Percentiles rank a stretch among this genome's conserved stretches.
Evolutionary conservation across 768 basidiomycete species (phyloP).

Genomic region (Paxillus ammoniavirescens): DNA sequence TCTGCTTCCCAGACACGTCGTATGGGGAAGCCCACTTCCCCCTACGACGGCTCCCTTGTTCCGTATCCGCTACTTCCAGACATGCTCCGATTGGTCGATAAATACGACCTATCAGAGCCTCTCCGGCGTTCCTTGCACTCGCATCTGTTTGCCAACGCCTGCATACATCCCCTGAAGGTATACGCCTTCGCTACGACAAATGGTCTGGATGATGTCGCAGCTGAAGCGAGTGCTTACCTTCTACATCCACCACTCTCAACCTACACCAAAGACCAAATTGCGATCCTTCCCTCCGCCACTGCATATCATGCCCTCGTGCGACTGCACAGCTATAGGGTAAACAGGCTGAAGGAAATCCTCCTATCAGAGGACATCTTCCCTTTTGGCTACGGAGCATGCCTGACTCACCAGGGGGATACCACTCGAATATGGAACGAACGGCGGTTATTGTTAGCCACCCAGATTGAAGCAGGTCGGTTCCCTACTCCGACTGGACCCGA

Average conservation of each 20-base stretch:
- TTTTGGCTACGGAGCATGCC: conserved; percentile 66
- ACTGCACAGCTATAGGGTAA: conserved; percentile 57
- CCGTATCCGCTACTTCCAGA: conserved; percentile 63
- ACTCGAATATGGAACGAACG: conserved; percentile 49
- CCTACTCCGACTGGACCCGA: no score
- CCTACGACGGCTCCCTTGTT: conserved; percentile 45
- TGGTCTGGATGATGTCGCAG: conserved; percentile 47
- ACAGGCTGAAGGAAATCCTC: conserved; percentile 49
- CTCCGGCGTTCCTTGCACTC: conserved; percentile 42
- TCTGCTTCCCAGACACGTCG: conserved; percentile 24
- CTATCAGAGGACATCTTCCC: conserved; percentile 67
- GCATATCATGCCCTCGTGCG: conserved; percentile 64
- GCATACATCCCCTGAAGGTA: conserved; percentile 51
- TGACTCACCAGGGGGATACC: conserved; percentile 47
- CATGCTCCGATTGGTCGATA: conserved; percentile 60
- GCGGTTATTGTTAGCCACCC: conserved; percentile 42
- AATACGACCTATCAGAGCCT: conserved; percentile 54
- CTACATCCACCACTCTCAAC: conserved; percentile 51
- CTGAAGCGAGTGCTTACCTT: conserved; percentile 57
- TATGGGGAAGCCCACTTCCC: conserved; percentile 31
- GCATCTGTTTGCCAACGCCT: conserved; percentile 56
- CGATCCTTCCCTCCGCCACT: conserved; percentile 51
- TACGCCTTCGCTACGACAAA: conserved; percentile 54
- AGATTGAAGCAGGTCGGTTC: conserved; percentile 52
- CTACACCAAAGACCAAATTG: conserved; percentile 51